Percentiles rank a stretch among this genome's conserved stretches.
Conservation (phyloP, 371 early-diverging fungal genomes). For the Syncephalastrum contaminatum region DNA sequence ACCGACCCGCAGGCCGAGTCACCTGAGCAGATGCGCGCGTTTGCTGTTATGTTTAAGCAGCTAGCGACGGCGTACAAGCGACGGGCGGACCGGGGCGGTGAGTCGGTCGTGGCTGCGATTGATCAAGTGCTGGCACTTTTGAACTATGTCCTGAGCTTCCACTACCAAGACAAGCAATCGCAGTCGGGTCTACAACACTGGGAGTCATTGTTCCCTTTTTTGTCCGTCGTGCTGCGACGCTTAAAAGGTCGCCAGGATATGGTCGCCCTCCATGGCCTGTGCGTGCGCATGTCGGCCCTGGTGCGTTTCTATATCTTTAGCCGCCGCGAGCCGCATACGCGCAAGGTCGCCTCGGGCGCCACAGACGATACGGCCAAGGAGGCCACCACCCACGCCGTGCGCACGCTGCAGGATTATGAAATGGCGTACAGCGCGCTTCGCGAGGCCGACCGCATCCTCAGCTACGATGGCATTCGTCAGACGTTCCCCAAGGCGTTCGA, state of each 20-base stretch:
- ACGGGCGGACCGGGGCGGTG: conserved; percentile 26
- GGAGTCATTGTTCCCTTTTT: conserved; percentile 34
- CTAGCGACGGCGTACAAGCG: conserved; percentile 36
- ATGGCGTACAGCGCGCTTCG: conserved; percentile 22
- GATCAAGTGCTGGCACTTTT: conserved; percentile 37
- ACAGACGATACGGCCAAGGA: conserved; percentile 4
- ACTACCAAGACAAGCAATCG: conserved; percentile 23
- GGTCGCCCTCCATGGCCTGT: conserved; percentile 23
- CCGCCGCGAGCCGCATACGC: conserved; percentile 14
- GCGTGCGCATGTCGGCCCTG: conserved; percentile 22
- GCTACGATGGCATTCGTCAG: conserved; percentile 13
- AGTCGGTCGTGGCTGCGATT: conserved; percentile 15
- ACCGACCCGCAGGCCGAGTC: conserved; percentile 38
- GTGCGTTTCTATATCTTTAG: conserved; percentile 29
- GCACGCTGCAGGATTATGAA: conserved; percentile 21
- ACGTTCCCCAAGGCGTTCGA: conserved; percentile 27
- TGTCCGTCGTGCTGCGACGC: conserved; percentile 19
- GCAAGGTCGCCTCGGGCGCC: conserved; percentile 2
- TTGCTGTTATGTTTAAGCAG: conserved; percentile 26
- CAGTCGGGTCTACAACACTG: conserved; percentile 17
- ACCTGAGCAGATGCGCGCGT: conserved; percentile 21
- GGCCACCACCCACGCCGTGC: background rate
- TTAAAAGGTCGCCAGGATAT: conserved; percentile 14
- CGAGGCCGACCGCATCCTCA: conserved; percentile 28
- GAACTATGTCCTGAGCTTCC: conserved; percentile 37